These are phyloP conservation scores for Xylaria digitata DNA, from an alignment of 2,329 filamentous ascomycete species.

Conservation along the genomic window DNA sequence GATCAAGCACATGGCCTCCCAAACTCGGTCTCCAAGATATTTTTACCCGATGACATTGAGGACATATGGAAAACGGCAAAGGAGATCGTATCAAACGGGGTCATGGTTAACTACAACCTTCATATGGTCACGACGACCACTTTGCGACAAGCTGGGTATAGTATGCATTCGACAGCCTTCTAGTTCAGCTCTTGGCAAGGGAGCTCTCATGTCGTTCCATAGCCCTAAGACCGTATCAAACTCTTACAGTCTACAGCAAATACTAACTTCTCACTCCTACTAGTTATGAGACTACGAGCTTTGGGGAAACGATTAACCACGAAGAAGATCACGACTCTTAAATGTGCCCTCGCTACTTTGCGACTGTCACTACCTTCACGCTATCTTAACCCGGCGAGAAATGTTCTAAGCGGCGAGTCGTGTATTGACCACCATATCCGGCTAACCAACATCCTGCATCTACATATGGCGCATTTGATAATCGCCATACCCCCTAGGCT, in stretches of 20 bases:
- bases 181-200: neutral
- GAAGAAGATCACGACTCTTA: slow-evolving; percentile 37
- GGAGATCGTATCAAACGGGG: slow-evolving; percentile 38
- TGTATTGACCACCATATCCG: slow-evolving; percentile 45
- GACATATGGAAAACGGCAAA: slow-evolving; percentile 44
- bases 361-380: slow-evolving; percentile 48
- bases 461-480: slow-evolving; percentile 44
- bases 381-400: slow-evolving; percentile 50
- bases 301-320: slow-evolving; percentile 36
- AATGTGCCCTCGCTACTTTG: slow-evolving; percentile 42
- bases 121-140: slow-evolving; percentile 47
- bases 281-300: slow-evolving; percentile 38
- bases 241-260: neutral
- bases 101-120: slow-evolving; percentile 43
- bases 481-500: slow-evolving; percentile 36
- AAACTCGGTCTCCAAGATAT: slow-evolving; percentile 36
- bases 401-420: slow-evolving; percentile 47
- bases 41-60: slow-evolving; percentile 43
- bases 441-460: slow-evolving; percentile 44
- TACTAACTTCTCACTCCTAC: slow-evolving; percentile 13
- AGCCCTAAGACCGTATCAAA: neutral
- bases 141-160: slow-evolving; percentile 44
- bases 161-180: slow-evolving; percentile 28
- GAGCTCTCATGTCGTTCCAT: neutral
- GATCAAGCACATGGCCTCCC: slow-evolving; percentile 20